These are phyloP conservation scores for Diaporthe sp. DNA, from an alignment of 2,329 filamentous ascomycete genomes.

Conservation along the genomic window DNA sequence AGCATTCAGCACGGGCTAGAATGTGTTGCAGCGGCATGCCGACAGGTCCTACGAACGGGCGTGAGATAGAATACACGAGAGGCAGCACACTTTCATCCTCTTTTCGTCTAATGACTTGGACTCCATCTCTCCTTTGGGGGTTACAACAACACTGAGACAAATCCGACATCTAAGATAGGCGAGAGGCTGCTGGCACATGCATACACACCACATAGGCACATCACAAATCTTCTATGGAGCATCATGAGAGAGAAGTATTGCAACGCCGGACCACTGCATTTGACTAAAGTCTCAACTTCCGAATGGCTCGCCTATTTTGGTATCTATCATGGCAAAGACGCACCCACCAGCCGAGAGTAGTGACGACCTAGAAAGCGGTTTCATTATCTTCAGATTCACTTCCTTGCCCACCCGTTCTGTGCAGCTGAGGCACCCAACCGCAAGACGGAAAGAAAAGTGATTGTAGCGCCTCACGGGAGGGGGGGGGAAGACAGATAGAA, in stretches of 20 bases:
- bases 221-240: background rate
- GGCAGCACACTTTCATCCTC: background rate
- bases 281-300: background rate
- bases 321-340: conserved; percentile 9
- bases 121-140: background rate
- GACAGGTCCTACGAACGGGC: background rate
- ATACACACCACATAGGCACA: background rate
- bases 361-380: background rate
- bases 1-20: background rate
- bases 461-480: background rate
- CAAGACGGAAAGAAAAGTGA: background rate
- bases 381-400: background rate
- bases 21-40: background rate
- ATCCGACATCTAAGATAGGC: background rate
- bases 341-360: background rate
- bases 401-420: background rate
- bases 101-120: background rate
- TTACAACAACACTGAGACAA: background rate
- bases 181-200: background rate
- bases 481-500: background rate
- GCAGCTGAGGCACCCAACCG: background rate
- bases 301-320: background rate
- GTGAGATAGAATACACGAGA: background rate
- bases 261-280: background rate
- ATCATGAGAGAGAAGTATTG: background rate